These are phyloP conservation scores for Eimeria maxima DNA, from an alignment of 169 alveolate species.

Conservation along the genomic window DNA sequence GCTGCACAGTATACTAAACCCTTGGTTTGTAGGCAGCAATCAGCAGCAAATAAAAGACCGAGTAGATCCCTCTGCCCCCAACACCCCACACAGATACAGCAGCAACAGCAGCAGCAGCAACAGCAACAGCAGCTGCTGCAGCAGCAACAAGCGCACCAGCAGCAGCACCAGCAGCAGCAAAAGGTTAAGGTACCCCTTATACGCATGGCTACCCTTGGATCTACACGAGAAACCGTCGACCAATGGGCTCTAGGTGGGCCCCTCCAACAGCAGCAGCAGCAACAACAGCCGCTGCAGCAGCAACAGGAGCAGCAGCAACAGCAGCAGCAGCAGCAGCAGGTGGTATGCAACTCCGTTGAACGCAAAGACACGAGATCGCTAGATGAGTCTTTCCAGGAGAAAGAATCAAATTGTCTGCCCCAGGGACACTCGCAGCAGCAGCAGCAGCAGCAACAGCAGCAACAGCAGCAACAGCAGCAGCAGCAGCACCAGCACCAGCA, in stretches of 20 bases:
- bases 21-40: not conserved
- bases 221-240: not conserved
- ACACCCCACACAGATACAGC: not conserved
- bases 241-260: not conserved
- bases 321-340: too few species aligned
- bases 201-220: not conserved
- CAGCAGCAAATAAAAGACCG: not conserved
- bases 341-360: too few species aligned
- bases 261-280: not conserved
- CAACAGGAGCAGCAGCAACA: not conserved
- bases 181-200: not conserved
- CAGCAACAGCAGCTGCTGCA: not conserved
- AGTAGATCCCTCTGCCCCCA: not conserved
- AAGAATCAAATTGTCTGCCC: too few species aligned
- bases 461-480: not conserved
- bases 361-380: too few species aligned
- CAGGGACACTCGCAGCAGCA: not conserved
- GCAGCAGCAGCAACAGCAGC: not conserved
- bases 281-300: not conserved
- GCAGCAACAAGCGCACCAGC: not conserved
- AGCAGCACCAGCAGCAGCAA: constrained; percentile 3
- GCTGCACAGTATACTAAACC: not conserved
- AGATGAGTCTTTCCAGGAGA: too few species aligned
- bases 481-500: not conserved
- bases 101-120: not conserved